phyloP scores from a whole-genome alignment of 768 basidiomycete species.

The Pulveroboletus frians region DNA sequence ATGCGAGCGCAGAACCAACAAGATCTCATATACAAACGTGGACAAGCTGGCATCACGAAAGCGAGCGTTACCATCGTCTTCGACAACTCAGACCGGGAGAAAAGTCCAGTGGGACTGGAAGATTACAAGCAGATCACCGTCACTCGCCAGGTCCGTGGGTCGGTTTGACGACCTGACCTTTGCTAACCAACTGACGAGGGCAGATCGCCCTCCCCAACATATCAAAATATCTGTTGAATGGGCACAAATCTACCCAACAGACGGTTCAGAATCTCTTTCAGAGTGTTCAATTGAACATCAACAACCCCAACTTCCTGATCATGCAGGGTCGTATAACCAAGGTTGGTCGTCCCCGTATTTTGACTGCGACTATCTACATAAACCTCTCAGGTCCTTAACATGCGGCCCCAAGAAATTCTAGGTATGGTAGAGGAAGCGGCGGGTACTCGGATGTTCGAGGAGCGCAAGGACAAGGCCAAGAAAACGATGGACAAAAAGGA shows the following conservation, averaged over 20 bases:
- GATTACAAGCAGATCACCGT: conserved; percentile 87
- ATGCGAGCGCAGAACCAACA: conserved; percentile 94
- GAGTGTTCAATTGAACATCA: conserved; percentile 96
- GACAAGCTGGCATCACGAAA: conserved; percentile 94
- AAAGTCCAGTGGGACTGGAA: conserved; percentile 79
- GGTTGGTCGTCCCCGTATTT: conserved; percentile 36
- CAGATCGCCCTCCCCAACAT: conserved; percentile 91
- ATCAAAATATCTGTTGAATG: conserved; percentile 93
- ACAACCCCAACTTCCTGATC: conserved; percentile 98
- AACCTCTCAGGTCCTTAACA: conserved; percentile 68
- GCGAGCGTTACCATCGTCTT: conserved; percentile 99
- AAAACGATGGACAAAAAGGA: conserved; percentile 98
- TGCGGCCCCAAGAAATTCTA: conserved; percentile 96
- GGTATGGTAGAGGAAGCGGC: conserved; percentile 99
- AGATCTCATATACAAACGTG: conserved; percentile 98
- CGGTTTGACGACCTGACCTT: background rate
- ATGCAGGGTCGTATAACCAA: conserved; percentile 99
- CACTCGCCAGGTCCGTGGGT: conserved; percentile 76
- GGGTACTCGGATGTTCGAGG: conserved; percentile 98
- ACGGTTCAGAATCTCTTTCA: conserved; percentile 89
- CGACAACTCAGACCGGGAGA: conserved; percentile 87
- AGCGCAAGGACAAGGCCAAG: conserved; percentile 92
- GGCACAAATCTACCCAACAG: conserved; percentile 86
- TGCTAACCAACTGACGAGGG: background rate
- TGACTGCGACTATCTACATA: background rate